Percentiles rank a stretch among this genome's conserved stretches.
Evolutionary conservation across 306 rosid species (phyloP).

Genomic region (Astragalus membranaceus): DNA sequence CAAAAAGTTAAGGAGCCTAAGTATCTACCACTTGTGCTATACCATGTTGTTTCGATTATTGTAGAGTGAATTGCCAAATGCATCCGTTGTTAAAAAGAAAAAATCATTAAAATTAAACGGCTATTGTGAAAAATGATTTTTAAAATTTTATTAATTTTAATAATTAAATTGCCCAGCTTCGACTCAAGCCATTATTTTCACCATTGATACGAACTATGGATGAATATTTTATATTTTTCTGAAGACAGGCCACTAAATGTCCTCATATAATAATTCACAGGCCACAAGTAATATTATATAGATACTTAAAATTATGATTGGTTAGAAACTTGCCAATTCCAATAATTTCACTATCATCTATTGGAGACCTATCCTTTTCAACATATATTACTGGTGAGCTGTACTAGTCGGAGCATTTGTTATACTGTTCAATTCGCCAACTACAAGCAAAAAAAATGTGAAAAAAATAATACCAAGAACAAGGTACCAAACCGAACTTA

Average conservation of each 20-base stretch:
- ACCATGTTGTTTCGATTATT: too few relatives aligned
- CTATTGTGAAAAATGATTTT: too few relatives aligned
- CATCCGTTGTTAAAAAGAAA: too few relatives aligned
- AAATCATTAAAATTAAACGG: too few relatives aligned
- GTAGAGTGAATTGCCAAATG: too few relatives aligned
- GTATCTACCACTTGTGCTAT: too few relatives aligned
- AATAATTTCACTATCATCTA: constrained; percentile 11
- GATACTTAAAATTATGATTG: constrained; percentile 2
- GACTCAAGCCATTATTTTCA: too few relatives aligned
- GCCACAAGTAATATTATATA: neutral
- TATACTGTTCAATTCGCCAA: constrained; percentile 2
- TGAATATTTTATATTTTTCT: neutral
- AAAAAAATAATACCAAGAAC: neutral
- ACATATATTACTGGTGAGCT: constrained; percentile 1
- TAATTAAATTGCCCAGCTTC: too few relatives aligned
- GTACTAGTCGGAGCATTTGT: constrained; percentile 9
- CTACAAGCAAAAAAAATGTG: neutral
- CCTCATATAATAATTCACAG: too few relatives aligned
- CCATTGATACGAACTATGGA: too few relatives aligned
- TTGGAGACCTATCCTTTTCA: constrained; percentile 12
- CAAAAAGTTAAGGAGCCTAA: too few relatives aligned
- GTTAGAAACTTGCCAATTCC: constrained; percentile 4
- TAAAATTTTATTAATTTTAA: too few relatives aligned
- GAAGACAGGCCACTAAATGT: neutral
- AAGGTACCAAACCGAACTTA: constrained; percentile 18